Base-by-base conservation (phyloP, 1,284 basidiomycete species). In the Cutaneotrichosporon sp. region DNA sequence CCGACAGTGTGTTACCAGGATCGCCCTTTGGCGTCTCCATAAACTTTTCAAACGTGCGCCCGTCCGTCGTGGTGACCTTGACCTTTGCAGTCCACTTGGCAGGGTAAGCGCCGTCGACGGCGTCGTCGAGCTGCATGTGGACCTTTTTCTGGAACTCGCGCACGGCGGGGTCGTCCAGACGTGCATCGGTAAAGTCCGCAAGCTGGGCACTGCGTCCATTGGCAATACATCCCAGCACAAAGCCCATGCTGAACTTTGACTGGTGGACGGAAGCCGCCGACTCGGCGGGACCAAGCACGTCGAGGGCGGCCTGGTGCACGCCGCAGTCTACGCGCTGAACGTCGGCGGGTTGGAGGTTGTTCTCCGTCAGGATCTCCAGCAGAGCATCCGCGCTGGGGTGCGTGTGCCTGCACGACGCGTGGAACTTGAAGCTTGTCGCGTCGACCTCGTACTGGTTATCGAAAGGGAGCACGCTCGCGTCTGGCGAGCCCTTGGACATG, bases 141-240 rank as follows among this genome's bases (percentile, higher is more conserved):
- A 50, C 49, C 41, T 50, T 50, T 21, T 50, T 50, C 49, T 50
- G 49, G 49, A 50, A 50, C 8, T 13, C 49, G 41, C 49, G 49
- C 35, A 50, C 49, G 8, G 41, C 49, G 2, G 13, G 41, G 34
- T 50, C 49, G 15, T 17, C 7, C 15, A 50, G 41, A 0, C 49
- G 33, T 13, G 40, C 49, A 15, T 50, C 49, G 21, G 41, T 38
- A 10, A 50, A 50, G 49, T 50, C 49, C 3, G 49, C 49, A n/a
- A 50, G 49, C 49, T 50, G 49, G 4, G 49, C 49, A 8, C 15
- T 18, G 8, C 49, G 49, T 22, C 41, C 41, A 17, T 42, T 50
- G 10, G 49, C 49, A 12, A 50, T 43, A 10, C 34, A 22, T 8
- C 49, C 49, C 5, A 50, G 41, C 21, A 50, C 49, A 17, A 50